phyloP scores from a whole-genome alignment of 176 grass and related monocot species.

The Secale cereale region DNA sequence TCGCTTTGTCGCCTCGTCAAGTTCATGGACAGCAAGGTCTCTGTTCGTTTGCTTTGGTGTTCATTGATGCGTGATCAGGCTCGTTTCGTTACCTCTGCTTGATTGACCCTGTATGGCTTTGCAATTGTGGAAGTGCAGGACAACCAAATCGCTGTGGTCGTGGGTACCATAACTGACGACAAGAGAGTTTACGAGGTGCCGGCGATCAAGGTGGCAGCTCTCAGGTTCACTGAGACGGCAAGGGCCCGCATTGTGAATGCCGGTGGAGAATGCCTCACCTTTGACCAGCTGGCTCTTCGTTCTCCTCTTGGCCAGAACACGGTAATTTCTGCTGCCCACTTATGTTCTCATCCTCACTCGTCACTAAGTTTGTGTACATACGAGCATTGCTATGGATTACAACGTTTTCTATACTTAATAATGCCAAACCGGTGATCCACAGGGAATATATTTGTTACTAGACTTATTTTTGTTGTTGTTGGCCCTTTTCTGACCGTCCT shows the following conservation, averaged over 20 bases:
- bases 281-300: slow-evolving; percentile 72
- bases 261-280: slow-evolving; percentile 71
- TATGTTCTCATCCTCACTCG: not conserved
- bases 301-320: slow-evolving; percentile 67
- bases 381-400: not conserved
- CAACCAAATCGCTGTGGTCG: slow-evolving; percentile 67
- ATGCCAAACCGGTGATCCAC: not conserved
- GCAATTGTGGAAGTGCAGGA: slow-evolving; percentile 28
- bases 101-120: not conserved
- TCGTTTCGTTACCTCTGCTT: not conserved
- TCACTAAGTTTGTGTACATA: not conserved
- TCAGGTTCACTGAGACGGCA: slow-evolving; percentile 84
- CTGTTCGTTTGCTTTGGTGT: not conserved
- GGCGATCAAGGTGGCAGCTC: slow-evolving; percentile 67
- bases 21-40: slow-evolving; percentile 57
- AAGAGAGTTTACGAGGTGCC: slow-evolving; percentile 85
- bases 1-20: slow-evolving; percentile 70
- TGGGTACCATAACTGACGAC: slow-evolving; percentile 67
- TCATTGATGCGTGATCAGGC: not conserved
- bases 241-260: slow-evolving; percentile 69
- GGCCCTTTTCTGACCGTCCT: no score
- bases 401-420: not conserved
- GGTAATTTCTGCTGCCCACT: slow-evolving; percentile 28
- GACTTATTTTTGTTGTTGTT: not conserved
- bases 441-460: not conserved